A percentile compares a stretch with the other conserved stretches of the same genome.
Conservation (phyloP, 2,329 filamentous ascomycete species). For the Trichoderma oligosporum region DNA sequence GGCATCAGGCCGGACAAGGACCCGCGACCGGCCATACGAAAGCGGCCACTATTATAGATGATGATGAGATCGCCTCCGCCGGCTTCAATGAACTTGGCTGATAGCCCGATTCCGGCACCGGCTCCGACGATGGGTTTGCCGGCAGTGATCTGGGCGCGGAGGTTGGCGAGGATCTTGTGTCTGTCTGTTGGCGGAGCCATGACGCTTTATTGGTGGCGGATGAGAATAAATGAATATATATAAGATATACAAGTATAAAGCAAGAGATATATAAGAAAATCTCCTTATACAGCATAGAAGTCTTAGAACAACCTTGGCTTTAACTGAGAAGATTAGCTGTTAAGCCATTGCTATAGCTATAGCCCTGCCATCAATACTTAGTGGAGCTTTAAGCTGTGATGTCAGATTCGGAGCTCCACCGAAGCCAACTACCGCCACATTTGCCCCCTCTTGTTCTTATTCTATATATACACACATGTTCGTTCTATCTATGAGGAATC, state of each 20-base stretch:
- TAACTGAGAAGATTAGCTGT: accelerated
- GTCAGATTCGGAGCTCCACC: not conserved
- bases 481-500: too few species aligned
- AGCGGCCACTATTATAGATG: constrained; percentile 69
- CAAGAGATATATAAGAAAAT: too few species aligned
- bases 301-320: too few species aligned
- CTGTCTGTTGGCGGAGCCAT: constrained; percentile 59
- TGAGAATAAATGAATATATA: not conserved
- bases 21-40: constrained; percentile 68
- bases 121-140: constrained; percentile 63
- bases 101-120: constrained; percentile 66
- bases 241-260: too few species aligned
- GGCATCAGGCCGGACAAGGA: constrained; percentile 68
- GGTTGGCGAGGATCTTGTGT: constrained; percentile 50
- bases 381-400: not conserved
- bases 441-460: too few species aligned
- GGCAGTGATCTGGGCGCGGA: constrained; percentile 51
- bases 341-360: not conserved
- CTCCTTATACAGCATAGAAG: too few species aligned
- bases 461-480: too few species aligned
- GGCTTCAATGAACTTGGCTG: constrained; percentile 66
- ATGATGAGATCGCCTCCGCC: constrained; percentile 68
- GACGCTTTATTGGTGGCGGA: not conserved
- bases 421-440: not conserved
- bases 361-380: not conserved